Evolutionary conservation across 1,284 basidiomycete genomes (phyloP).

Genomic region (Cutaneotrichosporon cavernicola): DNA sequence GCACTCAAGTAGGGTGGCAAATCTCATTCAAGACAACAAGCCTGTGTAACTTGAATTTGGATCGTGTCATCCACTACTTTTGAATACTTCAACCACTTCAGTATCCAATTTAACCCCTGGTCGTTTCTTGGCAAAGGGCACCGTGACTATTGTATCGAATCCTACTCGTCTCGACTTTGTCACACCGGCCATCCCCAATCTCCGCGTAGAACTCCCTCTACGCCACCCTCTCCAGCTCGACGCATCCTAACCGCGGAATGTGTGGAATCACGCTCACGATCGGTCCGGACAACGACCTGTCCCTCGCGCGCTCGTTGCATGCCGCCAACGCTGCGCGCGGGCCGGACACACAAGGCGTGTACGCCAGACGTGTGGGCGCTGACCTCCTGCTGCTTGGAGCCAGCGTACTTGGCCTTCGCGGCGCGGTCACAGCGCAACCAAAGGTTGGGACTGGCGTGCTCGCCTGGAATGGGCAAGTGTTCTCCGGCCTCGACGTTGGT

Average conservation of each 20-base stretch:
- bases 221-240: neutral
- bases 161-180: too few relatives aligned
- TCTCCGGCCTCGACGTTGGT: slow-evolving; percentile 68
- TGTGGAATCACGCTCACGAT: slow-evolving; percentile 39
- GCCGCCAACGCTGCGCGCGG: slow-evolving; percentile 29
- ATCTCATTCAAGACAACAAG: too few relatives aligned
- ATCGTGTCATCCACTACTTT: too few relatives aligned
- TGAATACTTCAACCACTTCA: too few relatives aligned
- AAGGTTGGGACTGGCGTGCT: slow-evolving; percentile 63
- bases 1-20: neutral
- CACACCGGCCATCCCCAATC: too few relatives aligned
- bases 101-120: too few relatives aligned
- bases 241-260: slow-evolving; percentile 26
- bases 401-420: slow-evolving; percentile 77
- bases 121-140: too few relatives aligned
- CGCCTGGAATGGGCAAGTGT: slow-evolving; percentile 91
- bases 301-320: slow-evolving; percentile 27
- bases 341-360: slow-evolving; percentile 35
- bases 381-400: slow-evolving; percentile 60
- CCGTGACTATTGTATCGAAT: too few relatives aligned
- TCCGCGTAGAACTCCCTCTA: neutral
- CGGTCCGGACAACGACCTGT: neutral
- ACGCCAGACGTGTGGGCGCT: slow-evolving; percentile 13
- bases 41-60: too few relatives aligned
- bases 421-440: slow-evolving; percentile 68